Evolutionary conservation across 306 rosid genomes (phyloP), one percentile per base, ranked within the genome.

Genomic region (Casuarina glauca): DNA sequence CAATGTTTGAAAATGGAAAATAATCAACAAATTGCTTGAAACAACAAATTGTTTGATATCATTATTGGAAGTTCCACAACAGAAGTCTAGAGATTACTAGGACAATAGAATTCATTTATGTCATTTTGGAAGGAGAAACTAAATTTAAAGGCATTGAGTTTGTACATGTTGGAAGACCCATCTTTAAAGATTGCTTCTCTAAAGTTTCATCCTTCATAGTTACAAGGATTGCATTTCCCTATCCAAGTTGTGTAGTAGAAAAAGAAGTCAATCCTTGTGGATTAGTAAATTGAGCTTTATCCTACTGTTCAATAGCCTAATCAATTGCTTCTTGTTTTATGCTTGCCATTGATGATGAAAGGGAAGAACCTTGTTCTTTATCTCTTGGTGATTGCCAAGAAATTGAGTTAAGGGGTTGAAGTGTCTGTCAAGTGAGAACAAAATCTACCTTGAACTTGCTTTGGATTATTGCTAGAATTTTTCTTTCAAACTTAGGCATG

Each of bases 361-460:
- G 66, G 73, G 90, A 85, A 0, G 81, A 66, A 82, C 19, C 87
- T 64, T 90, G 93, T 76, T 93, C 98, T 80, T 84, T 88, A 76
- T 82, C 85, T 50, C 80, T 71, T 69, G 93, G 73, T 11, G 86
- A 82, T 74, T 88, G 91, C 97, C 97, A 89, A 79, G 93, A 72
- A 85, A 78, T 87, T 36, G 88, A 41, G 93, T 58, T 90, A 91
- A 70, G 88, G 70, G 77, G 85, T 74, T 71, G 89, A 43, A 88
- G 77, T 91, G 82, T 80, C 86, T 73, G 81, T 77, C 62, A 80
- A 76, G 76, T 85, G 77, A 68, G 91, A 77, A 76, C 83, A 82
- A 63, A 88, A 86, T 76, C 96, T 97, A 80, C 88, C 87, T n/a
- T 86, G 89, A 76, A 80, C 74, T 83, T 90, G 85, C 88, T 90